Evolutionary conservation across 257 asterid genomes (phyloP), one percentile per base, ranked within the genome.

Genomic region (Nicotiana knightiana): DNA sequence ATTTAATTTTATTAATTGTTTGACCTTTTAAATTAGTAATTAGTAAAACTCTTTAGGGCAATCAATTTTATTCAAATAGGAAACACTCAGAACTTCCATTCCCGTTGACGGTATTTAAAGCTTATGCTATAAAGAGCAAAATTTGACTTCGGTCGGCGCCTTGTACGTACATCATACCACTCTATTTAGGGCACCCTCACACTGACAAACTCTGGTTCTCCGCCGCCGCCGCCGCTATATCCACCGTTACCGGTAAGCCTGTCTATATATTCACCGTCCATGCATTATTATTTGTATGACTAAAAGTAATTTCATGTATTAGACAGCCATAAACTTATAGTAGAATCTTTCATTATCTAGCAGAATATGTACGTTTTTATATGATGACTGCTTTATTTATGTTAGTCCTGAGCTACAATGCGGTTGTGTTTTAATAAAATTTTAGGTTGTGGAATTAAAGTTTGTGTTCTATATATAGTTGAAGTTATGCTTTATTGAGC

Each of bases 151-250:
- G 37, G 78, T 76, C 86, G 86, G 79, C 86, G 82, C 80, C 61
- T 48, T 73, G 11, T n/a, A 26, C 43, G 80, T 75, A 8, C 86
- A 53, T 57, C 39, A 57, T n/a, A 75, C 33, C 26, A 39, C 62
- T 78, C 21, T 77, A 76, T 66, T 85, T 87, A 87, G 88, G 90
- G 88, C 85, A 82, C 33, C 3, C 76, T 54, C 26, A 15, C 26
- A 17, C 51, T 43, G 51, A 43, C 51, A 43, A 43, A 43, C 54
- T 17, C 48, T 5, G 28, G 59, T 32, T 58, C 63, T 16, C 28
- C 33, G 26, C 71, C 78, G 4, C 55, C 77, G 12, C 24, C 32
- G 53, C 87, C 65, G 65, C 81, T 35, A 33, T 79, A 82, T 8
- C 28, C 79, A 6, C 67, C 79, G 10, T 28, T 79, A 53, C 18